These are phyloP conservation scores for Syncephalis plumigaleata DNA, from an alignment of 371 early-diverging fungal species.

Conservation along the genomic window DNA sequence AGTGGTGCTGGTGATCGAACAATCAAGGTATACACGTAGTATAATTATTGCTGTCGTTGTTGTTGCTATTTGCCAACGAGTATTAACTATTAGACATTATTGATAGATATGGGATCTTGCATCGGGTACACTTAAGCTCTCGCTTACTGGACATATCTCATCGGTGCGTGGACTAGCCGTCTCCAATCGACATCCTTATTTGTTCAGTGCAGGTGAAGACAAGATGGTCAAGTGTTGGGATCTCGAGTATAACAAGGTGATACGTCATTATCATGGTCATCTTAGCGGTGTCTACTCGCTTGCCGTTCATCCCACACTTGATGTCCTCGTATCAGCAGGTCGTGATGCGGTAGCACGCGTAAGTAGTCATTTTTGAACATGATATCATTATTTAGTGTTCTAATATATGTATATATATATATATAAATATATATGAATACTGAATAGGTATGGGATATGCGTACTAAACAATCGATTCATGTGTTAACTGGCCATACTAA, in stretches of 20 bases:
- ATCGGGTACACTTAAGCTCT: conserved; percentile 84
- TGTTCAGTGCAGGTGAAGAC: conserved; percentile 93
- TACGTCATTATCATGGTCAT: conserved; percentile 96
- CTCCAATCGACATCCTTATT: conserved; percentile 84
- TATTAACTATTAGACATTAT: too few species aligned
- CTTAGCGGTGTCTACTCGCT: conserved; percentile 81
- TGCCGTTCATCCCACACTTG: conserved; percentile 83
- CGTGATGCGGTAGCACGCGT: conserved; percentile 88
- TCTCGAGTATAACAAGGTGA: conserved; percentile 91
- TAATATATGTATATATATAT: background rate
- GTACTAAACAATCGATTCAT: conserved; percentile 86
- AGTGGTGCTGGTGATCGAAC: conserved; percentile 92
- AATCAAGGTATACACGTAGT: conserved; percentile 50
- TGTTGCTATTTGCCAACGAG: too few species aligned
- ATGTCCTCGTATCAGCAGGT: conserved; percentile 85
- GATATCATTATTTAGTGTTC: conserved; percentile 1
- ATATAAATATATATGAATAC: background rate
- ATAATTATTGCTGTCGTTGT: too few species aligned
- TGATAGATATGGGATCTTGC: conserved; percentile 93
- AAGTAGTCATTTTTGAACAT: conserved; percentile 5
- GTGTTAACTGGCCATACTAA: conserved; percentile 75
- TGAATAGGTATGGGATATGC: conserved; percentile 84
- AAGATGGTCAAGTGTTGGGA: conserved; percentile 98
- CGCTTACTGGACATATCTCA: conserved; percentile 93
- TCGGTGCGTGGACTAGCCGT: conserved; percentile 88